Evolutionary conservation across 345 rosid species (phyloP), one percentile per base, ranked within the genome.

Genomic region (Aquilaria malaccensis): DNA sequence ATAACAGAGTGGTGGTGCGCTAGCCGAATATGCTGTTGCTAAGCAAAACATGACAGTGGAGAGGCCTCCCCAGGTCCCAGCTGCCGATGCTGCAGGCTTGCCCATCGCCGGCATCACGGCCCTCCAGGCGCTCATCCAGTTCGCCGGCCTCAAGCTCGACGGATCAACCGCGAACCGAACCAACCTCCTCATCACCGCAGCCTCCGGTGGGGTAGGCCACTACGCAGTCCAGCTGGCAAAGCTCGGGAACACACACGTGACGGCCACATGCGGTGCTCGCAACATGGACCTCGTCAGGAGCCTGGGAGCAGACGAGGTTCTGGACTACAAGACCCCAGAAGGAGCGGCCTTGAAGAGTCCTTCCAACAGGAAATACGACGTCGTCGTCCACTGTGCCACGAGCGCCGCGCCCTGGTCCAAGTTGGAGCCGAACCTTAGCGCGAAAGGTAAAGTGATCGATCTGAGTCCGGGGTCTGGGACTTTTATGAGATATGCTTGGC

Each of bases 371-470:
- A 62, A 62, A 74, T 85, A 87, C 10, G 92, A 87, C 47, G 83
- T 76, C 11, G 95, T 87, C 41, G 55, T 90, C 59, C 84, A 90
- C 60, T 83, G 97, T 46, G 82, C 88, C 6, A 31, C 59, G 12
- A 77, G 56, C 32, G 75, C 82, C 30, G 75, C 84, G 56, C 79
- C 91, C 2, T 87, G 85, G 83, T 77, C 76, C 7, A 77, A 80
- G 15, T 83, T 87, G 32, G 90, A 77, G 72, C 86, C 87, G 5
- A 83, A 80, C 56, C 65, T 87, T 62, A 71, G 88, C 13, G 76
- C 63, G 2, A 62, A 56, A 6, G 92, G 95, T 62, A 83, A 80
- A 72, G 92, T 90, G 4, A 74, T 87, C 46, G 88, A 85, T 56
- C 47, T 87, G 6, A 72, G 77, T 29, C 84, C 82, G 0, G 75